These are phyloP conservation scores for Cutaneotrichosporon cavernicola DNA, from an alignment of 1,284 basidiomycete genomes.

Conservation along the genomic window DNA sequence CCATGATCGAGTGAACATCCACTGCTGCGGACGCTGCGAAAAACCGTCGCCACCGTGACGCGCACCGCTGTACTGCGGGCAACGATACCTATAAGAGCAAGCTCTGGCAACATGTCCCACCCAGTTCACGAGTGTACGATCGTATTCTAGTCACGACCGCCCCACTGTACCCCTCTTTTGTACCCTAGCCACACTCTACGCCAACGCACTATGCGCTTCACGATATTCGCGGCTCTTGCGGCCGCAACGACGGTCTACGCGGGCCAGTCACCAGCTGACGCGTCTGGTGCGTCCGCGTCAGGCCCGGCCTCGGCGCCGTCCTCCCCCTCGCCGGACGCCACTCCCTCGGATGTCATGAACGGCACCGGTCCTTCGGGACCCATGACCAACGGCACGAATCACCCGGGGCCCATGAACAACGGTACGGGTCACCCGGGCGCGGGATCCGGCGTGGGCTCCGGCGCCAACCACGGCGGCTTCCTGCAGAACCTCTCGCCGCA, in stretches of 20 bases:
- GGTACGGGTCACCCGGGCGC: no score
- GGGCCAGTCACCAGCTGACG: background rate
- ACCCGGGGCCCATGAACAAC: background rate
- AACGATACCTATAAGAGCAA: background rate
- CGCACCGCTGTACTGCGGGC: background rate
- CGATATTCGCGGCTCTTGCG: background rate
- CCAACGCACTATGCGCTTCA: slow-evolving; percentile 3
- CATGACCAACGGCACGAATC: background rate
- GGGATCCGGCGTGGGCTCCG: background rate
- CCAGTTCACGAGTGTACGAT: background rate
- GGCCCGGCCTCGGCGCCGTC: background rate
- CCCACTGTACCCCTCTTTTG: background rate
- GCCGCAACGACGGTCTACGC: slow-evolving; percentile 2
- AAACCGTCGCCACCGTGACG: background rate
- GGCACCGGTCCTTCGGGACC: background rate
- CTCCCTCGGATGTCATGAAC: background rate
- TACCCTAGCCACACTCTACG: background rate
- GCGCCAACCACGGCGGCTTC: no score
- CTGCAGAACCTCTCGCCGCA: background rate
- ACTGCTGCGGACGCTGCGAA: background rate
- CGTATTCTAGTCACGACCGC: background rate
- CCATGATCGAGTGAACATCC: background rate
- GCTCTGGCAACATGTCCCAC: background rate
- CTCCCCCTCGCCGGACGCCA: background rate
- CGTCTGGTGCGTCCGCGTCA: background rate